Percentiles rank a stretch among this genome's conserved stretches.
phyloP scores from a whole-genome alignment of 495 filamentous ascomycete species.

The Aspergillus saccharolyticus region DNA sequence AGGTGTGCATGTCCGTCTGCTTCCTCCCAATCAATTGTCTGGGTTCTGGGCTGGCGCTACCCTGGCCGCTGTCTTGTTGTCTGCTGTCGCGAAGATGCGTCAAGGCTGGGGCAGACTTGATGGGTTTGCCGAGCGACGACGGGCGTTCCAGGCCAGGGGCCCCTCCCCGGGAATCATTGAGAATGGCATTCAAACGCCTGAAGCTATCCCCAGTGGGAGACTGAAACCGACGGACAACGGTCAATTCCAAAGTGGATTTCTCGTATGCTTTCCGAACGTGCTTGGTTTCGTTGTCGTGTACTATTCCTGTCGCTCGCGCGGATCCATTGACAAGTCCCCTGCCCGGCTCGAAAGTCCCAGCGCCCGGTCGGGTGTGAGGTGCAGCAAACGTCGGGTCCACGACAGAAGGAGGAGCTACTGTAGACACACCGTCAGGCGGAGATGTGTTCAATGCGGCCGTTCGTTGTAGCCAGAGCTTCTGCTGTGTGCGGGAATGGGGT shows the following conservation, averaged over 20 bases:
- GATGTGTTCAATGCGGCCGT: constrained; percentile 45
- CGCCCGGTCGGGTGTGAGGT: constrained; percentile 22
- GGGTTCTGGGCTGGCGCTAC: constrained; percentile 22
- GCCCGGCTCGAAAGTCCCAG: constrained; percentile 30
- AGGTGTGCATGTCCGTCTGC: constrained; percentile 21
- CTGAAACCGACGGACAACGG: constrained; percentile 42
- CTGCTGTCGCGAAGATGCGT: constrained; percentile 27
- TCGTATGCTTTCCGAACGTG: constrained; percentile 44
- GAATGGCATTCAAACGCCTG: constrained; percentile 28
- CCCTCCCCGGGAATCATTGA: constrained; percentile 20
- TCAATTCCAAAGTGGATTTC: constrained; percentile 39
- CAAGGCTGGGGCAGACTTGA: constrained; percentile 39
- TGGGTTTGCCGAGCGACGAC: constrained; percentile 29
- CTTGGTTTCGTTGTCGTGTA: constrained; percentile 38
- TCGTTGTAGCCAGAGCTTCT: constrained; percentile 47
- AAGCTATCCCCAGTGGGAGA: constrained; percentile 42
- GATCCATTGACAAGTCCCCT: constrained; percentile 32
- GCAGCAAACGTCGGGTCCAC: constrained; percentile 32
- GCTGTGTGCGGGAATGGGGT: constrained; percentile 41
- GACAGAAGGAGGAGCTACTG: constrained; percentile 26
- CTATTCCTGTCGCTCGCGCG: constrained; percentile 22
- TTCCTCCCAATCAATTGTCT: constrained; percentile 20
- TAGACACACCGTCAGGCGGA: constrained; percentile 36
- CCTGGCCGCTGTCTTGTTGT: constrained; percentile 15
- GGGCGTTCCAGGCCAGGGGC: constrained; percentile 13